These are phyloP conservation scores for Boletellus emodensis DNA, from an alignment of 768 basidiomycete genomes.

Conservation along the genomic window DNA sequence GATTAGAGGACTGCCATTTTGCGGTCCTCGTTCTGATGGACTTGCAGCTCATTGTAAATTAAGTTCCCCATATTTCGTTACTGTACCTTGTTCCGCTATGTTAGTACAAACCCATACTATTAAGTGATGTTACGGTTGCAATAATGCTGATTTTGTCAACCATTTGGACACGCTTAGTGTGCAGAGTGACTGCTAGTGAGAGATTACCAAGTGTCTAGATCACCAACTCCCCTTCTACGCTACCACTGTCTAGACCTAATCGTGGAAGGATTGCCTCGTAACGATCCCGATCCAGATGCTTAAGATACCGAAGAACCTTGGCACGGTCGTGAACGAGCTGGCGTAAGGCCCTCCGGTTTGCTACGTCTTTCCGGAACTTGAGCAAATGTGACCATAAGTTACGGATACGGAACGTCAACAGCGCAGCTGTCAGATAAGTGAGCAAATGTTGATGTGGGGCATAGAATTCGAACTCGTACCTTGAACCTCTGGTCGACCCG, in stretches of 20 bases:
- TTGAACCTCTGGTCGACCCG: conserved; percentile 87
- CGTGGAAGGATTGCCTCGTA: conserved; percentile 71
- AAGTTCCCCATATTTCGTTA: conserved; percentile 11
- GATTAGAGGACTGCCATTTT: neutral
- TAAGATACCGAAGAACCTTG: conserved; percentile 77
- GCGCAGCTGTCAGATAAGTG: conserved; percentile 55
- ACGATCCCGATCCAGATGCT: conserved; percentile 55
- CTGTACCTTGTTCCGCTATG: conserved; percentile 3
- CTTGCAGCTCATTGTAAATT: conserved; percentile 16
- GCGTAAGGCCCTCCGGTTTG: conserved; percentile 72
- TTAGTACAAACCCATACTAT: conserved; percentile 17
- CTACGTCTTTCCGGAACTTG: conserved; percentile 67
- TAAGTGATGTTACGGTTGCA: conserved; percentile 3
- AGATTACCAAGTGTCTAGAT: conserved; percentile 39
- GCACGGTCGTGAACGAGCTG: conserved; percentile 79
- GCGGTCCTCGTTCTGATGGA: neutral
- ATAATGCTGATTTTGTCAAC: conserved; percentile 6
- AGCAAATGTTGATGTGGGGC: neutral
- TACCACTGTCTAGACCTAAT: conserved; percentile 70
- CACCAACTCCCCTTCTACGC: conserved; percentile 88
- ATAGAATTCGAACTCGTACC: conserved; percentile 41
- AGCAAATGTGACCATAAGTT: conserved; percentile 73
- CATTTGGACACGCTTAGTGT: neutral
- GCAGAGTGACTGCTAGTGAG: neutral
- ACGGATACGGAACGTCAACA: conserved; percentile 83